These are phyloP conservation scores for Pythium phragmitis DNA, from an alignment of 352 stramenopile genomes.

Conservation along the genomic window DNA sequence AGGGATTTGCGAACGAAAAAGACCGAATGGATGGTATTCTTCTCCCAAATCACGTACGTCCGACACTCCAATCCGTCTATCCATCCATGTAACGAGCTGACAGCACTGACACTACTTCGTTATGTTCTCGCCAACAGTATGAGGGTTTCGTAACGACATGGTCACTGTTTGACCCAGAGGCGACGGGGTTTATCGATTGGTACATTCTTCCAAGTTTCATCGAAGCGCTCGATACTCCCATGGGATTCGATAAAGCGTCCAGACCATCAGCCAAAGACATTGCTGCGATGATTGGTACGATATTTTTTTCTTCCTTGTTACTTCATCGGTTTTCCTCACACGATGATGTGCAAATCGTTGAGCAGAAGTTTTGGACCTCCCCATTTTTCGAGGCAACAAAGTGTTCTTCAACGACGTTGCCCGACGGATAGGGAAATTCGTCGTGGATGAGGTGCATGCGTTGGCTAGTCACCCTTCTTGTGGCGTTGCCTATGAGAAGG, in stretches of 20 bases:
- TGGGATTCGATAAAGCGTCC: slow-evolving; percentile 54
- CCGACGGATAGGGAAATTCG: slow-evolving; percentile 51
- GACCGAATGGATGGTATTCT: slow-evolving; percentile 35
- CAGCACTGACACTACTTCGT: background rate
- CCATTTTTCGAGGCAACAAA: slow-evolving; percentile 58
- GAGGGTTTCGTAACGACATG: slow-evolving; percentile 75
- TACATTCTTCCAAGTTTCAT: slow-evolving; percentile 66
- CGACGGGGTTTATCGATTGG: slow-evolving; percentile 79
- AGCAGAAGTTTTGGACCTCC: slow-evolving; percentile 46
- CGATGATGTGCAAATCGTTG: slow-evolving; percentile 10
- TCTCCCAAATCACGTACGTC: slow-evolving; percentile 57
- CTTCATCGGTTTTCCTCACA: background rate
- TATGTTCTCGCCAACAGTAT: slow-evolving; percentile 39
- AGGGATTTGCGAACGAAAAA: slow-evolving; percentile 81
- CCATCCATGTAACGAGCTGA: background rate
- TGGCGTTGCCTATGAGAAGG: background rate
- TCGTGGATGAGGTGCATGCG: slow-evolving; percentile 47
- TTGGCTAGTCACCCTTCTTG: background rate
- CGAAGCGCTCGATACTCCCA: slow-evolving; percentile 51
- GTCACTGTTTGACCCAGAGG: slow-evolving; percentile 79
- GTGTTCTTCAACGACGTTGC: slow-evolving; percentile 71
- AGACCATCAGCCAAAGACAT: slow-evolving; percentile 47
- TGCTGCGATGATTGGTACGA: slow-evolving; percentile 41
- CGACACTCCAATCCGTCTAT: background rate
- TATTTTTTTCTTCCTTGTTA: background rate